These are phyloP conservation scores for Aspergillus ochraceus DNA, from an alignment of 2,329 filamentous ascomycete species.

Conservation along the genomic window DNA sequence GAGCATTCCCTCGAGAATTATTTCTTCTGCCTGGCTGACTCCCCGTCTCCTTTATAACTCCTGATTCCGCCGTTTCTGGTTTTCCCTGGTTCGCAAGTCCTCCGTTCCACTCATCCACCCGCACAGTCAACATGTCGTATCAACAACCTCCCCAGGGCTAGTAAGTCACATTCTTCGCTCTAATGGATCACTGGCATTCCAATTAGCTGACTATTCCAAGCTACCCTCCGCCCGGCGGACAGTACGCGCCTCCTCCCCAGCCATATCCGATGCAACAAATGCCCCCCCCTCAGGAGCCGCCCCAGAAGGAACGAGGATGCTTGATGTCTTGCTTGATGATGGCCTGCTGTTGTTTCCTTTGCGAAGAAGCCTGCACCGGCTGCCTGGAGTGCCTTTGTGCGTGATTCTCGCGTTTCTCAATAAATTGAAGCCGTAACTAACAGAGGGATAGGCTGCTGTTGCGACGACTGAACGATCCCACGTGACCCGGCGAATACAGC, in stretches of 20 bases:
- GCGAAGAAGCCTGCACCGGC: conserved; percentile 13
- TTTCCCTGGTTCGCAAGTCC: not conserved
- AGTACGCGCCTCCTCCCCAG: conserved; percentile 12
- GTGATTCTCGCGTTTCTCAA: not conserved
- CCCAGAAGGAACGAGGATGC: conserved; percentile 14
- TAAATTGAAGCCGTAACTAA: not conserved
- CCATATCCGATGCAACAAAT: conserved; percentile 13
- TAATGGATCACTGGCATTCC: not conserved
- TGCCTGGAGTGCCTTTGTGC: conserved; percentile 4
- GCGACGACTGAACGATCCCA: not conserved
- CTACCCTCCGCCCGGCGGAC: conserved; percentile 15
- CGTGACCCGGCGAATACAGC: no score
- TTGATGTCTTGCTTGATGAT: conserved; percentile 7
- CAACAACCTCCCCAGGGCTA: conserved; percentile 14
- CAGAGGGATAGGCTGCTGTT: no score
- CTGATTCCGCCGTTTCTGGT: not conserved
- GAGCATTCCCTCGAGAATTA: not conserved
- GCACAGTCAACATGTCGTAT: conserved; percentile 10
- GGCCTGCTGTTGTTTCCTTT: conserved; percentile 6
- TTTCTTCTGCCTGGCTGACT: conserved; percentile 15
- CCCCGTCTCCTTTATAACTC: conserved; percentile 2
- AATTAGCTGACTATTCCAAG: conserved; percentile 1
- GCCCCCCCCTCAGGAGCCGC: conserved; percentile 12
- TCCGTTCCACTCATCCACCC: not conserved
- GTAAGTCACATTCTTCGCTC: conserved; percentile 2